Conservation (phyloP, 2,329 filamentous ascomycete species). For the Ascochyta koolunga region DNA sequence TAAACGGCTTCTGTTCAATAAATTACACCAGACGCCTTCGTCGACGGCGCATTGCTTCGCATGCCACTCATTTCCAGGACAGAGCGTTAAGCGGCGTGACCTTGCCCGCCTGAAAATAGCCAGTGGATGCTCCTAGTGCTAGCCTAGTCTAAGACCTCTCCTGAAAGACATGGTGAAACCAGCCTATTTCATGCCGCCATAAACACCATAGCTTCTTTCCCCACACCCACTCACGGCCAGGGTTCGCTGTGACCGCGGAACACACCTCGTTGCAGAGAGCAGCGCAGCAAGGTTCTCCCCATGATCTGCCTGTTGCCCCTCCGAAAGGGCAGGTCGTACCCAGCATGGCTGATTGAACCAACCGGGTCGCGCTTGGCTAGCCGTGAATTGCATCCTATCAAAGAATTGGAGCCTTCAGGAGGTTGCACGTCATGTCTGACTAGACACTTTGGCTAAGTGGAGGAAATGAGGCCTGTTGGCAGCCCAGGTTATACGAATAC, state of each 20-base stretch:
- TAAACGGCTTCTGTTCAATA: slow-evolving; percentile 27
- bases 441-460: neutral
- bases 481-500: slow-evolving; percentile 1
- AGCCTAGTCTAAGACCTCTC: slow-evolving; percentile 5
- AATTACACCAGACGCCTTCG: slow-evolving; percentile 8
- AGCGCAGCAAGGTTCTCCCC: slow-evolving; percentile 3
- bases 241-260: slow-evolving; percentile 8
- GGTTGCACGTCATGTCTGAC: neutral
- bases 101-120: slow-evolving; percentile 9
- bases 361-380: slow-evolving; percentile 4
- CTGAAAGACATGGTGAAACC: slow-evolving; percentile 13
- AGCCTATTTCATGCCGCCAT: slow-evolving; percentile 4
- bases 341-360: slow-evolving; percentile 9
- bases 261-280: slow-evolving; percentile 3
- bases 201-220: neutral
- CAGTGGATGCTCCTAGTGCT: slow-evolving; percentile 9
- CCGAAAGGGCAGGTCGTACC: slow-evolving; percentile 5
- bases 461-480: slow-evolving; percentile 7
- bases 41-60: slow-evolving; percentile 10
- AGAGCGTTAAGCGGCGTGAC: slow-evolving; percentile 14
- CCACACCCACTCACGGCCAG: slow-evolving; percentile 5
- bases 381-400: slow-evolving; percentile 2
- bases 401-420: neutral
- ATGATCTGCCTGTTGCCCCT: slow-evolving; percentile 3
- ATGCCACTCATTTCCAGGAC: slow-evolving; percentile 18